Percentiles rank a stretch among this genome's conserved stretches.
Evolutionary conservation across 768 basidiomycete species (phyloP).

Genomic region (Asterophora lycoperdoides): DNA sequence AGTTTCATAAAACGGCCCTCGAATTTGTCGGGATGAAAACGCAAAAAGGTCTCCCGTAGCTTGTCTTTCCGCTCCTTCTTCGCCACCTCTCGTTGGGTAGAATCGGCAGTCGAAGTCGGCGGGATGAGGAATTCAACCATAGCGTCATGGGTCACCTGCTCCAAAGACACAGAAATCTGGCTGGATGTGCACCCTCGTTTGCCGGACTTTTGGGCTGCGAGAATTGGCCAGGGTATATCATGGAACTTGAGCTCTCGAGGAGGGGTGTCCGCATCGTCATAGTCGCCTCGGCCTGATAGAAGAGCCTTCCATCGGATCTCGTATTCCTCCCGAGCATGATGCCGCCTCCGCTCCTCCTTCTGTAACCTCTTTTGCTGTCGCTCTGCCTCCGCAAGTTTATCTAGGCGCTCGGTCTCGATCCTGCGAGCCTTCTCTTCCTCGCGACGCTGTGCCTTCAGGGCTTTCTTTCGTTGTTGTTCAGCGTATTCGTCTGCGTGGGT

Average conservation of each 20-base stretch:
- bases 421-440: slow-evolving; percentile 51
- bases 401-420: slow-evolving; percentile 49
- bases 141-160: slow-evolving; percentile 51
- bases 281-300: slow-evolving; percentile 28
- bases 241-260: slow-evolving; percentile 35
- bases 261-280: slow-evolving; percentile 11
- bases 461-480: slow-evolving; percentile 54
- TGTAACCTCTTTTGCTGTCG: slow-evolving; percentile 45
- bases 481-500: slow-evolving; percentile 65
- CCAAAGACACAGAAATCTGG: slow-evolving; percentile 26
- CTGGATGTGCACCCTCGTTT: slow-evolving; percentile 11
- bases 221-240: slow-evolving; percentile 76
- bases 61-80: slow-evolving; percentile 56
- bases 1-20: slow-evolving; percentile 64
- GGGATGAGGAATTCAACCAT: slow-evolving; percentile 57
- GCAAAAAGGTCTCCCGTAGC: slow-evolving; percentile 61
- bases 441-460: slow-evolving; percentile 46
- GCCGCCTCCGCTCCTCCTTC: slow-evolving; percentile 38
- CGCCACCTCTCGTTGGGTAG: slow-evolving; percentile 18
- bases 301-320: slow-evolving; percentile 55
- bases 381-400: slow-evolving; percentile 49
- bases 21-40: slow-evolving; percentile 82
- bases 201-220: slow-evolving; percentile 24
- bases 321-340: slow-evolving; percentile 49
- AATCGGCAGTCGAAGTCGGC: slow-evolving; percentile 9